Base-by-base conservation (phyloP, 805 yeast genomes). In the Myxozyma monticola region DNA sequence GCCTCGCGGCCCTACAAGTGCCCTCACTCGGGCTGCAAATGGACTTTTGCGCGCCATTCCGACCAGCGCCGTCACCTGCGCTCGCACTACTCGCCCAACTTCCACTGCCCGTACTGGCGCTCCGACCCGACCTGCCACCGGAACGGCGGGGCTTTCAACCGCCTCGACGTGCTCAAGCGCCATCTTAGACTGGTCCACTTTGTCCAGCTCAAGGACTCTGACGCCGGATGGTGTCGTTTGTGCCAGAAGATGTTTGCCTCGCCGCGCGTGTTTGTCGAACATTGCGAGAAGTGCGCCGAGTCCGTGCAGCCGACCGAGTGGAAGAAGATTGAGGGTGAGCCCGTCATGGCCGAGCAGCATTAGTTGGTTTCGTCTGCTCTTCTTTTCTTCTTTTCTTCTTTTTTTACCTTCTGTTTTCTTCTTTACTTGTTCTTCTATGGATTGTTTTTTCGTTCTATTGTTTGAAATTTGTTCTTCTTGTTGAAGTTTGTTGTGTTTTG, bases 61-160 rank as follows among this genome's bases (percentile, higher is more conserved):
- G 91, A 85, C 64, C 76, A 83, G 60, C 74, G 85, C 37, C 73
- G 91, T 45, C 91, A 85, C 62, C 57, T 76, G 17, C 76, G 83
- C 55, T 81, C 87, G 2, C 91, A 85, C 62, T 73, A 75, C 37
- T 74, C 77, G 42, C 90, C 90, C 2, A 75, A 74, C 51, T 80
- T 80, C 61, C 83, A 78, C 56, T 85, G 91, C 63, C 91, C 91
- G 2, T 85, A 75, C 67, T 84, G 86, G 85, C 73, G 74, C 47
- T 71, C 75, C 22, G 85, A 81, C 58, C 80, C 83, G 3, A 77
- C 85, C 5, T 85, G 90, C 64, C 93, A 85, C 65, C 73, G 85
- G 48, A 84, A 83, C 57, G 87, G 85, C 18, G 90, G 91, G 14
- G 78, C 87, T 0, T 85, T 85, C 68, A 81, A 80, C 60, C 72